These are phyloP conservation scores for Starmerella apis DNA, from an alignment of 805 yeast species.

Conservation along the genomic window DNA sequence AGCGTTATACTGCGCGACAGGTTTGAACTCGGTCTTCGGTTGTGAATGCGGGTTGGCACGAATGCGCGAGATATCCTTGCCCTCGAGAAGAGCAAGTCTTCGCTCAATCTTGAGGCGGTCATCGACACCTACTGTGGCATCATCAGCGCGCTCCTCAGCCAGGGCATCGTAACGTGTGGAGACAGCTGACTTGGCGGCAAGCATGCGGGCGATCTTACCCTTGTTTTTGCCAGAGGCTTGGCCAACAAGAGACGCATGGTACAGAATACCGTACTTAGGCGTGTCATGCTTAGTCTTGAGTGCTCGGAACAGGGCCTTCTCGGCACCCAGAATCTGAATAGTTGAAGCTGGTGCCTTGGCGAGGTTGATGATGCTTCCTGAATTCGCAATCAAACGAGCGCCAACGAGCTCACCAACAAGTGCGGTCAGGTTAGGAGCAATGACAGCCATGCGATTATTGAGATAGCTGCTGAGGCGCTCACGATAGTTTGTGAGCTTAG, in stretches of 20 bases:
- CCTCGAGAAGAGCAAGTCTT: slow-evolving; percentile 89
- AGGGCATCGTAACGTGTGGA: slow-evolving; percentile 93
- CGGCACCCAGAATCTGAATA: slow-evolving; percentile 96
- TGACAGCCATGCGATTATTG: slow-evolving; percentile 92
- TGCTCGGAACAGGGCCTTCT: slow-evolving; percentile 97
- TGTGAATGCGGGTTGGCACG: slow-evolving; percentile 63
- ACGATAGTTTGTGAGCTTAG: slow-evolving; percentile 91
- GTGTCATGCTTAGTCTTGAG: slow-evolving; percentile 97
- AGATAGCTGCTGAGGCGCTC: slow-evolving; percentile 89
- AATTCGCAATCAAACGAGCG: slow-evolving; percentile 94
- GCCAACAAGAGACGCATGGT: slow-evolving; percentile 94
- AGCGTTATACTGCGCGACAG: slow-evolving; percentile 80
- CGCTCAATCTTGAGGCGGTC: slow-evolving; percentile 90
- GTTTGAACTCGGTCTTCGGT: slow-evolving; percentile 76
- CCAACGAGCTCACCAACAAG: slow-evolving; percentile 97
- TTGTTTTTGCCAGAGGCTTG: slow-evolving; percentile 97
- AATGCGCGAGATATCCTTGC: slow-evolving; percentile 80
- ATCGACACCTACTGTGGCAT: slow-evolving; percentile 84
- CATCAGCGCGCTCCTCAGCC: slow-evolving; percentile 92
- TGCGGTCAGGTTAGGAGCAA: slow-evolving; percentile 94
- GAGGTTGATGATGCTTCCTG: slow-evolving; percentile 86
- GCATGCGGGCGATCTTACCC: slow-evolving; percentile 97
- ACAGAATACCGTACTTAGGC: slow-evolving; percentile 93
- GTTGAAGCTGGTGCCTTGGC: slow-evolving; percentile 99
- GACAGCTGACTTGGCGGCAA: slow-evolving; percentile 97